Evolutionary conservation across 306 rosid genomes (phyloP), one percentile per base, ranked within the genome.

Genomic region (Castanea sativa): DNA sequence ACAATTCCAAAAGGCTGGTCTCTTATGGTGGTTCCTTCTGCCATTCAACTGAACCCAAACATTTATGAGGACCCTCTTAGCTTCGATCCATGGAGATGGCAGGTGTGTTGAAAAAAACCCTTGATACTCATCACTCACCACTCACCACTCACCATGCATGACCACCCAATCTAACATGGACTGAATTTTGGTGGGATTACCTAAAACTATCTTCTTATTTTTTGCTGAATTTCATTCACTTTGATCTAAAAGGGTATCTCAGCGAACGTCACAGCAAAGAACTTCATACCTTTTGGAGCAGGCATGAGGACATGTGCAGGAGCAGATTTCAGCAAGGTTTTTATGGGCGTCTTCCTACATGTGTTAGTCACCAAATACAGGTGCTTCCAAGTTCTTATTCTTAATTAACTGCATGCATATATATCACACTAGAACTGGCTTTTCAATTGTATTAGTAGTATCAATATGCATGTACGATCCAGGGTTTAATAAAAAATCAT

Each of bases 251-350:
- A 64, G 70, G 70, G 32, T 14, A 30, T 64, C 41, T 64, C 70
- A 23, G 70, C 45, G 4, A 64, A 64, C 70, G 43, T 64, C 70
- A 30, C 70, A 30, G 70, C 70, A 30, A 79, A 51, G 78, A 79
- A 79, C 71, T 79, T 79, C 73, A 61, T 79, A 59, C 82, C 82
- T 19, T 79, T 79, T 33, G 78, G 82, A 5, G 82, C 77, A 20
- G 82, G 82, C 16, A 71, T 73, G 45, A 79, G 35, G 13, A 60
- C 74, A 20, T 79, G 82, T 33, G 82, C 78, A 12, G 82, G 82
- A 4, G 82, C 82, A 18, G 82, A 79, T 18, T 79, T 59, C 73
- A 25, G 77, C 69, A 79, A 79, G 69, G 78, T 73, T 29, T 49
- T 71, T 16, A 49, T 79, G 65, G 18, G 52, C 52, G 74, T 76